Percentiles rank a stretch among this genome's conserved stretches.
Conservation (phyloP, 805 yeast genomes). For the Cyberlindnera sargentensis region DNA sequence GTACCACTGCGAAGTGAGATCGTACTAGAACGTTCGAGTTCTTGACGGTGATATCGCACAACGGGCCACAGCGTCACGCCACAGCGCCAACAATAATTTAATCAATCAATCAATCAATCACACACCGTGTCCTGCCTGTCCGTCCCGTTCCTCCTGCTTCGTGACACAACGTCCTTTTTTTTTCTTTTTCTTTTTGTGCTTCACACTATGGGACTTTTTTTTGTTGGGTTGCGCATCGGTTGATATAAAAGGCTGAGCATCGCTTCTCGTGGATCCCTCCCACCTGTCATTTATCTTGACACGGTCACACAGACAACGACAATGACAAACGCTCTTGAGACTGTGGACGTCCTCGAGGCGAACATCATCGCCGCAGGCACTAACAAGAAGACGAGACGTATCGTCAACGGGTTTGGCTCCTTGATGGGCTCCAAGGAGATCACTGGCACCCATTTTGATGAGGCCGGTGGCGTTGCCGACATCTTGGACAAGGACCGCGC, state of each 20-base stretch:
- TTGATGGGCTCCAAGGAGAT: constrained; percentile 78
- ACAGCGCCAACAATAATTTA: too few relatives aligned
- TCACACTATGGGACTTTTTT: background rate
- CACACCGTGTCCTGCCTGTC: too few relatives aligned
- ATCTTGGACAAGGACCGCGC: constrained; percentile 38
- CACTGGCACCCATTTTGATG: constrained; percentile 61
- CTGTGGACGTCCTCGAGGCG: constrained; percentile 59
- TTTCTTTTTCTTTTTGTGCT: too few relatives aligned
- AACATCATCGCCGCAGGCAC: constrained; percentile 81
- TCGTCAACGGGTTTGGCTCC: constrained; percentile 74
- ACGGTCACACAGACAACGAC: background rate
- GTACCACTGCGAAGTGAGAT: too few relatives aligned
- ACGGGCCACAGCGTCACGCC: too few relatives aligned
- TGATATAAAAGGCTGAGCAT: background rate
- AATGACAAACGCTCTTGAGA: constrained; percentile 15
- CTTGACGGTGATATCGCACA: too few relatives aligned
- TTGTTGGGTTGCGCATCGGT: background rate
- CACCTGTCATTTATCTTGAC: too few relatives aligned
- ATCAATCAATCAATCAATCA: too few relatives aligned
- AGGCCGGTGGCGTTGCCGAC: constrained; percentile 40
- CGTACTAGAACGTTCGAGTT: too few relatives aligned
- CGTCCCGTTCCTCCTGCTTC: too few relatives aligned
- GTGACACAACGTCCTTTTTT: too few relatives aligned
- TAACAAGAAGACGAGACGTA: constrained; percentile 59
- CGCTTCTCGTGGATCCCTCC: too few relatives aligned